Percentiles rank a stretch among this genome's conserved stretches.
Evolutionary conservation across 1,284 basidiomycete species (phyloP).

Genomic region (Malassezia yamatoensis): DNA sequence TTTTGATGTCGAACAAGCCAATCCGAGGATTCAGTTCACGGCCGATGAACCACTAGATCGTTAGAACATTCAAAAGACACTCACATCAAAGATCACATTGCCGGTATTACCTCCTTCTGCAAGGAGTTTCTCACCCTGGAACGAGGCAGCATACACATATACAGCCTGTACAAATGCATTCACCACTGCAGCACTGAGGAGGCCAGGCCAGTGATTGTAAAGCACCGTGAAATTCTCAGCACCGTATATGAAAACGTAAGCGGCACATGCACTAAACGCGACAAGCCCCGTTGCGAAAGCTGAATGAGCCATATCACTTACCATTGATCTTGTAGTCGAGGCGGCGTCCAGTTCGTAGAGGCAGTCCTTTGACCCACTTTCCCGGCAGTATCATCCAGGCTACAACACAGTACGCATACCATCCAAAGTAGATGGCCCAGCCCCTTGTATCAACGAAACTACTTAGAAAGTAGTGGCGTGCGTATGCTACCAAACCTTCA

Average conservation of each 20-base stretch:
- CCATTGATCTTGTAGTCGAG: constrained; percentile 86
- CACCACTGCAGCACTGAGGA: constrained; percentile 69
- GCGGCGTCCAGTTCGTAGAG: constrained; percentile 69
- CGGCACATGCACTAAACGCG: constrained; percentile 54
- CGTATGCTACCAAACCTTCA: constrained; percentile 18
- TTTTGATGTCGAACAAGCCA: constrained; percentile 85
- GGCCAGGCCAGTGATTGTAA: constrained; percentile 82
- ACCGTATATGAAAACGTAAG: constrained; percentile 63
- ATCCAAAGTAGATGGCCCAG: constrained; percentile 64
- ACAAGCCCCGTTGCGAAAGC: constrained; percentile 73
- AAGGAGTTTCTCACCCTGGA: constrained; percentile 57
- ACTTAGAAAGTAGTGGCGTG: constrained; percentile 22
- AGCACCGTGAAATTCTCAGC: constrained; percentile 73
- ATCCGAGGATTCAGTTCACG: constrained; percentile 83
- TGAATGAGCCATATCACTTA: constrained; percentile 50
- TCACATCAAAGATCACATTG: constrained; percentile 77
- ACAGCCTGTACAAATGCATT: constrained; percentile 61
- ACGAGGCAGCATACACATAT: constrained; percentile 66
- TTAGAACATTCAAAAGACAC: constrained; percentile 43
- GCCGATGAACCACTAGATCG: constrained; percentile 78
- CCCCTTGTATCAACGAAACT: constrained; percentile 70
- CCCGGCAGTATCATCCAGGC: constrained; percentile 80
- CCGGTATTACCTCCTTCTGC: constrained; percentile 86
- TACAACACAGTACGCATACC: constrained; percentile 77
- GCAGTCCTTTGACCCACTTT: constrained; percentile 68